phyloP scores from a whole-genome alignment of 257 asterid genomes.

The Solanum paucissectum region DNA sequence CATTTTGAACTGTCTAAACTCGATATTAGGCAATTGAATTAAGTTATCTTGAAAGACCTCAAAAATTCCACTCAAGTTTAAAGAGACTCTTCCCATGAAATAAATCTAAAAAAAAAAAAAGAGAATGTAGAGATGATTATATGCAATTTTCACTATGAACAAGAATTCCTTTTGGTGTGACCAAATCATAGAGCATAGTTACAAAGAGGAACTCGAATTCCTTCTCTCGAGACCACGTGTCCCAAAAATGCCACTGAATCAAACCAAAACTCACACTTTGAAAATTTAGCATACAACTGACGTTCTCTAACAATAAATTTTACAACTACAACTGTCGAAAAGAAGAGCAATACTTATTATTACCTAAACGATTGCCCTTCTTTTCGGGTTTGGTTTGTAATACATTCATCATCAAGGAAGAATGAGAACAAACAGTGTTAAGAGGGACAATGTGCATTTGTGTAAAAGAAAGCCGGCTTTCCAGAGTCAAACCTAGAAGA shows the following conservation, averaged over 20 bases:
- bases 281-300: neutral
- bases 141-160: neutral
- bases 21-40: neutral
- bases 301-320: neutral
- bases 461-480: neutral
- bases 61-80: neutral
- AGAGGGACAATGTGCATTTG: neutral
- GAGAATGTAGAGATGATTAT: neutral
- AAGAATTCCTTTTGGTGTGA: neutral
- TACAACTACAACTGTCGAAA: neutral
- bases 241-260: neutral
- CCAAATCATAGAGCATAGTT: neutral
- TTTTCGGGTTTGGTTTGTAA: neutral
- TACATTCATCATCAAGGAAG: neutral
- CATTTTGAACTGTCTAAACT: neutral
- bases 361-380: neutral
- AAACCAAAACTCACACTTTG: neutral
- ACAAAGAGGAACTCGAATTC: neutral
- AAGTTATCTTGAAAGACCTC: neutral
- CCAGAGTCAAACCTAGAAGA: slow-evolving; percentile 11
- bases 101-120: neutral
- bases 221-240: neutral
- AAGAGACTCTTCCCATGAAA: neutral
- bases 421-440: neutral
- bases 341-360: neutral